phyloP scores from a whole-genome alignment of 1,284 basidiomycete species.

The Moesziomyces sp. region DNA sequence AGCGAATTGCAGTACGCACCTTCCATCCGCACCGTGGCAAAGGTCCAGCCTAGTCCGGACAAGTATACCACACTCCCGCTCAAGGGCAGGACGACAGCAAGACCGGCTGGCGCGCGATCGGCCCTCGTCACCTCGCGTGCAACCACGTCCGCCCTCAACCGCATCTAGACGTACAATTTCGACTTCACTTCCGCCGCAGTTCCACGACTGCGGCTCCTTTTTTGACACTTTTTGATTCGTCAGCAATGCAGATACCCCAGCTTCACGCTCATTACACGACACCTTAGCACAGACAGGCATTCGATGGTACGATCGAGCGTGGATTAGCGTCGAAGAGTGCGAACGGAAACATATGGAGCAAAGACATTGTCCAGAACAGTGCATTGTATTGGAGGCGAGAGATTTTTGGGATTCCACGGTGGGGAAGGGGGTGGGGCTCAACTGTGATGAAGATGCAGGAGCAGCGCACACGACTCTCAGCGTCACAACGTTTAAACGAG shows the following conservation, averaged over 20 bases:
- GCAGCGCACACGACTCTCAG: neutral
- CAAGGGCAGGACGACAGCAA: slow-evolving; percentile 1
- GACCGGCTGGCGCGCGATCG: slow-evolving; percentile 18
- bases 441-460: neutral
- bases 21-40: slow-evolving; percentile 21
- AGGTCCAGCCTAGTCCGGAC: slow-evolving; percentile 1
- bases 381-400: neutral
- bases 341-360: too few species aligned
- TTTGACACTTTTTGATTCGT: neutral
- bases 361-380: neutral
- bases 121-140: slow-evolving; percentile 12
- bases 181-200: slow-evolving; percentile 1
- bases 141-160: slow-evolving; percentile 15
- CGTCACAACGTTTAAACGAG: slow-evolving; percentile 13
- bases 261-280: slow-evolving; percentile 1
- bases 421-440: neutral
- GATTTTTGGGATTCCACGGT: neutral
- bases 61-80: slow-evolving; percentile 10
- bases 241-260: neutral
- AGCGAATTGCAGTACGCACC: slow-evolving; percentile 1
- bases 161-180: neutral
- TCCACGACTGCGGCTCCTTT: neutral
- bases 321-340: too few species aligned
- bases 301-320: too few species aligned
- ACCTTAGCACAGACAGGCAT: neutral